phyloP scores from a whole-genome alignment of 805 yeast species.

The Candida insectalens region DNA sequence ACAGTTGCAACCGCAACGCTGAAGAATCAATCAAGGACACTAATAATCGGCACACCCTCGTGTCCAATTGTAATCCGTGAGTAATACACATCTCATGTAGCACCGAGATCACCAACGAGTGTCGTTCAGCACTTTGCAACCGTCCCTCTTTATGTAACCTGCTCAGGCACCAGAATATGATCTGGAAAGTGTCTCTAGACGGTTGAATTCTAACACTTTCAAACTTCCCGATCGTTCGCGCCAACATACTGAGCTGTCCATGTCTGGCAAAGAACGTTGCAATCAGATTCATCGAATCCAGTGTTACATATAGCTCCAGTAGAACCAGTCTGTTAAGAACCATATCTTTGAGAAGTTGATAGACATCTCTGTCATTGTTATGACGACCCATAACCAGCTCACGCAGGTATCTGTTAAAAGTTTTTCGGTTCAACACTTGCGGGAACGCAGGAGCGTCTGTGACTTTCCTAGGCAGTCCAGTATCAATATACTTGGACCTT shows the following conservation, averaged over 20 bases:
- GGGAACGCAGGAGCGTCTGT: not conserved
- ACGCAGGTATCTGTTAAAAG: not conserved
- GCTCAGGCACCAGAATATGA: slow-evolving; percentile 2
- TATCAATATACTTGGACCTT: not conserved
- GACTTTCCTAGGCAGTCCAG: not conserved
- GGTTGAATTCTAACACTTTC: slow-evolving; percentile 3
- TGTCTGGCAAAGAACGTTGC: slow-evolving; percentile 5
- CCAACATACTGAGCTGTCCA: slow-evolving; percentile 1
- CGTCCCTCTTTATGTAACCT: not conserved
- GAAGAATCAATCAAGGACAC: no score
- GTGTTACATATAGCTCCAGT: slow-evolving; percentile 2
- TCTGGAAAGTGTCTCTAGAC: slow-evolving; percentile 4
- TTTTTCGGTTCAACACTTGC: not conserved
- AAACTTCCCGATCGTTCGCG: slow-evolving; percentile 2
- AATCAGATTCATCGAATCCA: slow-evolving; percentile 7
- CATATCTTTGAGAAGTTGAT: not conserved
- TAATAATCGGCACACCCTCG: not conserved
- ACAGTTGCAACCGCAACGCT: no score
- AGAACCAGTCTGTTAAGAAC: not conserved
- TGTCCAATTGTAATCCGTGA: not conserved
- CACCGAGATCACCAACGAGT: slow-evolving; percentile 1
- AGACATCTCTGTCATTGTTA: no score
- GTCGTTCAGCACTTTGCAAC: not conserved
- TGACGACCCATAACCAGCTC: no score
- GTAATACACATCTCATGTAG: slow-evolving; percentile 1